Evolutionary conservation across 2,329 filamentous ascomycete genomes (phyloP).

Genomic region (Clonostachys solani): DNA sequence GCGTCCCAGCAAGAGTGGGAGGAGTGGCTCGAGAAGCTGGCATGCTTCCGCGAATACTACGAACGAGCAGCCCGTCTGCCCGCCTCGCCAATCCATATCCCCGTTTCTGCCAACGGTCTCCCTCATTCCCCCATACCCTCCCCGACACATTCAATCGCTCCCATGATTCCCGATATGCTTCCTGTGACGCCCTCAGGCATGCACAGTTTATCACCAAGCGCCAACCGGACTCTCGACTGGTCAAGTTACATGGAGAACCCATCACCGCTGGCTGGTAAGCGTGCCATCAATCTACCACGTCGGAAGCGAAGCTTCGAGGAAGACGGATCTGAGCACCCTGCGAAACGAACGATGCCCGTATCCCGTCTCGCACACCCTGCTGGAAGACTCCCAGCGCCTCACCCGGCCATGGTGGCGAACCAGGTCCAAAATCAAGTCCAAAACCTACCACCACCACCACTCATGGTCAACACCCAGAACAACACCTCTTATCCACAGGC

Average conservation of each 20-base stretch:
- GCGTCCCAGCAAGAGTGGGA: slow-evolving; percentile 85
- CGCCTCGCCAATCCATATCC: slow-evolving; percentile 32
- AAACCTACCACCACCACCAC: not conserved
- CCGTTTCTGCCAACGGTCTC: slow-evolving; percentile 30
- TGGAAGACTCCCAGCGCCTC: slow-evolving; percentile 62
- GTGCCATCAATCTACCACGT: slow-evolving; percentile 29
- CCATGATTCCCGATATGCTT: slow-evolving; percentile 19
- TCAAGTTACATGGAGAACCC: slow-evolving; percentile 29
- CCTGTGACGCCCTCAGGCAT: slow-evolving; percentile 24
- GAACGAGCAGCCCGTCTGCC: slow-evolving; percentile 56
- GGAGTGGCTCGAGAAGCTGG: slow-evolving; percentile 78
- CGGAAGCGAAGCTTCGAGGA: slow-evolving; percentile 49
- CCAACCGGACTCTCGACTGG: slow-evolving; percentile 30
- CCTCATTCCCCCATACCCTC: slow-evolving; percentile 44
- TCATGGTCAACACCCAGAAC: not conserved
- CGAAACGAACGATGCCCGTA: slow-evolving; percentile 37
- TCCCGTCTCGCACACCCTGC: too few relatives aligned
- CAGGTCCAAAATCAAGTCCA: not conserved
- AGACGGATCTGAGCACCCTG: slow-evolving; percentile 46
- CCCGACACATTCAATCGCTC: slow-evolving; percentile 32
- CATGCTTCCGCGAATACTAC: slow-evolving; percentile 80
- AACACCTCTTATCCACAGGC: not conserved
- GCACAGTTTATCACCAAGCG: slow-evolving; percentile 33
- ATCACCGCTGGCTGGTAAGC: slow-evolving; percentile 45
- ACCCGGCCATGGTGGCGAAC: slow-evolving; percentile 32